phyloP scores from a whole-genome alignment of 176 grass and related monocot species.

The Avena sativa region DNA sequence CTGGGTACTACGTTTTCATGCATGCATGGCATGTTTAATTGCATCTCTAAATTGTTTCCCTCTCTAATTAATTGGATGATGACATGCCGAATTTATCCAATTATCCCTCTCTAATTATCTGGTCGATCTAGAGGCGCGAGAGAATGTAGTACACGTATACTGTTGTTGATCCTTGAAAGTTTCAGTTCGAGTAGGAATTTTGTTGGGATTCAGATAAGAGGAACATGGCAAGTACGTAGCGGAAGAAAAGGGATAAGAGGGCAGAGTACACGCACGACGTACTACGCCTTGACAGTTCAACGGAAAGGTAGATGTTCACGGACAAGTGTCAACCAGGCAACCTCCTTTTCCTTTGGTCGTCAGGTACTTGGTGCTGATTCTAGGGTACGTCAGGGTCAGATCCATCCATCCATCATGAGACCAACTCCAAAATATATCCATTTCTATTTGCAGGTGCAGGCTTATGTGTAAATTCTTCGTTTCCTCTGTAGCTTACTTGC shows the following conservation, averaged over 20 bases:
- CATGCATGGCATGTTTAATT: conserved; percentile 19
- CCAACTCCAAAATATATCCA: too few species aligned
- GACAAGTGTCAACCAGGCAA: conserved; percentile 43
- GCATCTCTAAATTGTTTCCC: neutral
- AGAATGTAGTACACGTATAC: conserved; percentile 17
- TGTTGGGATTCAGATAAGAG: neutral
- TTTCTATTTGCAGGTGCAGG: too few species aligned
- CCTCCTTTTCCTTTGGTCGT: neutral
- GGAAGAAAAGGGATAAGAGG: conserved; percentile 2
- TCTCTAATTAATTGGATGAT: neutral
- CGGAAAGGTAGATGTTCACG: conserved; percentile 29
- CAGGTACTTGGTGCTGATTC: conserved; percentile 41
- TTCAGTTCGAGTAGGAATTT: neutral
- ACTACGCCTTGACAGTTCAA: conserved; percentile 31
- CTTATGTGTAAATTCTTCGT: too few species aligned
- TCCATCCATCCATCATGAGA: too few species aligned
- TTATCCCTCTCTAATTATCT: neutral
- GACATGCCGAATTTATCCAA: neutral
- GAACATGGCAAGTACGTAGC: conserved; percentile 15
- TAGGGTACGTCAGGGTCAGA: conserved; percentile 24
- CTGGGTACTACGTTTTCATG: neutral
- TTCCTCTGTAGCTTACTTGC: too few species aligned
- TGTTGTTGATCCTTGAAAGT: conserved; percentile 1
- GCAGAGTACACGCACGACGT: conserved; percentile 5
- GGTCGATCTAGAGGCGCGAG: neutral